Conservation (phyloP, 2,329 filamentous ascomycete species). For the Pseudogymnoascus sp. region DNA sequence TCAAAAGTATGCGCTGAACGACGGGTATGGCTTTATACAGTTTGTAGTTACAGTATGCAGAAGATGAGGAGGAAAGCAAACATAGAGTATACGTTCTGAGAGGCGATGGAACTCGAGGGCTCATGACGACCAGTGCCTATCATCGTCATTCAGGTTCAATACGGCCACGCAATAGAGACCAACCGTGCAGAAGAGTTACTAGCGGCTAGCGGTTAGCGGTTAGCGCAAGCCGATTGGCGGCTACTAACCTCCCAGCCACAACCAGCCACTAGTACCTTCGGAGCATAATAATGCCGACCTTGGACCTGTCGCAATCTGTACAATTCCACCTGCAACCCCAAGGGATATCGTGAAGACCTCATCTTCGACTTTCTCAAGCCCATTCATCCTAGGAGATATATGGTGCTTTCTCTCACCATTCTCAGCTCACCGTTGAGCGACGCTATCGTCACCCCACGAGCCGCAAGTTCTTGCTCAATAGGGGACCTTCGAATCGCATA, state of each 20-base stretch:
- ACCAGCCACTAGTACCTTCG: background rate
- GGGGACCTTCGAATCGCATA: conserved; percentile 2
- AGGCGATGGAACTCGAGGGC: background rate
- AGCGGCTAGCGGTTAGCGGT: conserved; percentile 1
- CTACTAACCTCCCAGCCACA: background rate
- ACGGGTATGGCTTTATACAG: background rate
- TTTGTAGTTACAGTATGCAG: background rate
- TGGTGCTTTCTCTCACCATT: conserved; percentile 22
- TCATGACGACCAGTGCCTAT: background rate
- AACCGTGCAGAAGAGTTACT: background rate
- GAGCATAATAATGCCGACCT: background rate
- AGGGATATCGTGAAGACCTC: conserved; percentile 8
- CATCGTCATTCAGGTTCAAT: conserved; percentile 3
- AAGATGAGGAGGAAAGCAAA: background rate
- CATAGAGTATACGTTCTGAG: background rate
- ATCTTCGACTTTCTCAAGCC: conserved; percentile 1
- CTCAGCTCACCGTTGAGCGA: conserved; percentile 28
- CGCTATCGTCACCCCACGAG: conserved; percentile 10
- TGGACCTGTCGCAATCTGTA: conserved; percentile 7
- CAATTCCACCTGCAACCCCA: conserved; percentile 1
- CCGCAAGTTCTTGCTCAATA: conserved; percentile 6
- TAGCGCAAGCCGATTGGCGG: background rate
- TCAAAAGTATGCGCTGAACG: background rate
- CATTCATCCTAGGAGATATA: conserved; percentile 22
- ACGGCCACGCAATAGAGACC: background rate